phyloP scores from a whole-genome alignment of 768 basidiomycete species.

The Hebeloma cylindrosporum region DNA sequence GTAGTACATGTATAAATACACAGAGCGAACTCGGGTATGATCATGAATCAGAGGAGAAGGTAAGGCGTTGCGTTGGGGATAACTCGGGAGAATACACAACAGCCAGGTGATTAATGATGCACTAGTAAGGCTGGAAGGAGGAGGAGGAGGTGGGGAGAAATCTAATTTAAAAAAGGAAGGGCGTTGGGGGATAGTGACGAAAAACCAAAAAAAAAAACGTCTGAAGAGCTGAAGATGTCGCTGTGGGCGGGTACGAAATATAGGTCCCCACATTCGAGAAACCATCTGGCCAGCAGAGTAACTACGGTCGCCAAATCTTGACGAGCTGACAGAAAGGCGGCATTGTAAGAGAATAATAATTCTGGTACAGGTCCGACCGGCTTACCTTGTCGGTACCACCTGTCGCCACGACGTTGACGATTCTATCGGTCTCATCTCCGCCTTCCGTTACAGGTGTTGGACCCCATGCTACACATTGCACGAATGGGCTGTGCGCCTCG shows the following conservation, averaged over 20 bases:
- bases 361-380: background rate
- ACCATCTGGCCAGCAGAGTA: background rate
- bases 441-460: constrained; percentile 35
- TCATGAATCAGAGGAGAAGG: too few relatives aligned
- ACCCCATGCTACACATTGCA: constrained; percentile 82
- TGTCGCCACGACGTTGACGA: constrained; percentile 69
- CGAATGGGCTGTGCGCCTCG: constrained; percentile 85
- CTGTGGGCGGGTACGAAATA: background rate
- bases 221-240: constrained; percentile 2
- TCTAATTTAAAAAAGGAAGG: too few relatives aligned
- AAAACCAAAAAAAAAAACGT: background rate
- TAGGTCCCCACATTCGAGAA: background rate
- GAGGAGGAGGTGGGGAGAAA: too few relatives aligned
- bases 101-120: too few relatives aligned
- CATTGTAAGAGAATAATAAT: background rate
- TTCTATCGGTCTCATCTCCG: constrained; percentile 51
- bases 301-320: constrained; percentile 25
- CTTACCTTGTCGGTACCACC: constrained; percentile 61
- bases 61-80: too few relatives aligned
- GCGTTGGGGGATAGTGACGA: too few relatives aligned
- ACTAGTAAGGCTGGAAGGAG: too few relatives aligned
- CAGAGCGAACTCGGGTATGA: constrained; percentile 16
- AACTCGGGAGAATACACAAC: too few relatives aligned
- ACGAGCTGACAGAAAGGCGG: constrained; percentile 17
- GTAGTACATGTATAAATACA: constrained; percentile 24